Evolutionary conservation across 257 asterid genomes (phyloP).

Genomic region (Paulownia fortunei): DNA sequence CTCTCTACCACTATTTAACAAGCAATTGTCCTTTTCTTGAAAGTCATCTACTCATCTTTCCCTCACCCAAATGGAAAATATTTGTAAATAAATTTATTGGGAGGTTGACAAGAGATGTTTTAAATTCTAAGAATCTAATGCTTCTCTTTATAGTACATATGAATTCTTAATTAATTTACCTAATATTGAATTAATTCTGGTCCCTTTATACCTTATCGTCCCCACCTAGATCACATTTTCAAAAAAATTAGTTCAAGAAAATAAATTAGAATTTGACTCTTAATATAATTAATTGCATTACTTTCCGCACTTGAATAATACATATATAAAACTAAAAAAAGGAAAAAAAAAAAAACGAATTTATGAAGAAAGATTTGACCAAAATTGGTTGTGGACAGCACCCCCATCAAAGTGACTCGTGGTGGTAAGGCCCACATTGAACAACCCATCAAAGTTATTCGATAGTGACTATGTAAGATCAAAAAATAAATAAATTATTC

Average conservation of each 20-base stretch:
- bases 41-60: background rate
- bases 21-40: conserved; percentile 18
- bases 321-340: background rate
- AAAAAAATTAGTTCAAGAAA: background rate
- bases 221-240: background rate
- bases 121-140: background rate
- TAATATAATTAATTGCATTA: background rate
- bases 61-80: background rate
- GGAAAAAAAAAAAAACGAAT: background rate
- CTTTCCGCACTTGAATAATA: background rate
- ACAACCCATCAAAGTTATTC: background rate
- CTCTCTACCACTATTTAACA: conserved; percentile 19
- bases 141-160: background rate
- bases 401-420: conserved; percentile 13
- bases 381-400: conserved; percentile 23
- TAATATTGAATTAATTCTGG: conserved; percentile 6
- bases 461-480: background rate
- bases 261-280: conserved; percentile 16
- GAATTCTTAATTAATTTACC: background rate
- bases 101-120: background rate
- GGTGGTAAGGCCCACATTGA: conserved; percentile 15
- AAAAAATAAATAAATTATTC: background rate
- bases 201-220: background rate
- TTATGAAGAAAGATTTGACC: background rate
- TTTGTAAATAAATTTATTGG: background rate